Base-by-base conservation (phyloP, 106 monocot genomes). In the Vanilla planifolia region DNA sequence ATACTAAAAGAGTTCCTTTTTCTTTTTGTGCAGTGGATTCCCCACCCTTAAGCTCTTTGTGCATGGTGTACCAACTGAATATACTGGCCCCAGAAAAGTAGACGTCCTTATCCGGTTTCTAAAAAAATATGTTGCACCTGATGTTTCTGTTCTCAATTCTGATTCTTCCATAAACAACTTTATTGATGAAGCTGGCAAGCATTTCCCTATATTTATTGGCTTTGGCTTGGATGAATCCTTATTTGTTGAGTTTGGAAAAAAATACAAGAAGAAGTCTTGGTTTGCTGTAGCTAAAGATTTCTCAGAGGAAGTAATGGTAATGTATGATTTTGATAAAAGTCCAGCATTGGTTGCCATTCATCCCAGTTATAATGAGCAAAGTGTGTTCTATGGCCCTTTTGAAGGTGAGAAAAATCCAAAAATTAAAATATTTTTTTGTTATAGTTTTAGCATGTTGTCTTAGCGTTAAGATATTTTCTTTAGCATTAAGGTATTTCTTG, bases 371-470 rank as follows among this genome's bases (percentile, higher is more conserved):
- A 74, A 85, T 27, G 91, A 96, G 59, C 81, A 77, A 72, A 87
- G 67, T 75, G 84, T 91, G 43, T 91, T 96, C 62, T 96, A 96
- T 73, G 96, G 96, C 24, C 96, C 96, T 48, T 91, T 84, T 88
- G 96, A 96, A 88, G 96, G 96, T 96, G 63, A 69, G 65, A 58
- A 45, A 13, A 4, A 35, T 22, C n/a, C n/a, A 29, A 6, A 32
- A 13, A 53, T n/a, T n/a, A n/a, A n/a, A n/a, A n/a, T n/a, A n/a
- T n/a, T n/a, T n/a, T n/a, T n/a, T n/a, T n/a, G n/a, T n/a, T n/a
- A n/a, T n/a, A n/a, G n/a, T n/a, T n/a, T n/a, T n/a, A n/a, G n/a
- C n/a, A n/a, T n/a, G n/a, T n/a, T n/a, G n/a, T n/a, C n/a, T n/a
- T n/a, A n/a, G n/a, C n/a, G n/a, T n/a, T n/a, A n/a, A n/a, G n/a